These are phyloP conservation scores for Rhizopus sp. DNA, from an alignment of 371 early-diverging fungal genomes.

Conservation along the genomic window DNA sequence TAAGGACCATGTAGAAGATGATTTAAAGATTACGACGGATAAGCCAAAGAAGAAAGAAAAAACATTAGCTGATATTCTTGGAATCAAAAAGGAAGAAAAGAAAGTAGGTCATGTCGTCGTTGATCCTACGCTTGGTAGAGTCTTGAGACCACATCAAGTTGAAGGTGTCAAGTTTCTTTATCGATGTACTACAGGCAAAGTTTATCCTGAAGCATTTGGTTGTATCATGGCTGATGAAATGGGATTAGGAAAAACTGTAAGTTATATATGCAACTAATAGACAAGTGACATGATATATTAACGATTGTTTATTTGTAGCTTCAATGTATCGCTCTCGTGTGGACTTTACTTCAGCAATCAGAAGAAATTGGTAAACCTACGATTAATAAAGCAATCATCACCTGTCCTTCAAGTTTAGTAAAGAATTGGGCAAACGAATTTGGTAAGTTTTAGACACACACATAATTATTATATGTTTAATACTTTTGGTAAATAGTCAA, in stretches of 20 bases:
- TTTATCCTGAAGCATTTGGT: constrained; percentile 65
- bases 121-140: constrained; percentile 83
- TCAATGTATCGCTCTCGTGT: constrained; percentile 90
- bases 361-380: constrained; percentile 86
- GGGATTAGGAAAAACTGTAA: constrained; percentile 95
- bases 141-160: constrained; percentile 94
- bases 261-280: constrained; percentile 36
- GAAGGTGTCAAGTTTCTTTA: constrained; percentile 92
- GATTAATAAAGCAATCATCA: constrained; percentile 88
- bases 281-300: neutral
- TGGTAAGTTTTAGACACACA: constrained; percentile 26
- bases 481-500: constrained; percentile 54
- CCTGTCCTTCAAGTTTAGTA: constrained; percentile 83
- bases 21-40: constrained; percentile 34
- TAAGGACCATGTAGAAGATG: constrained; percentile 44
- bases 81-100: constrained; percentile 54
- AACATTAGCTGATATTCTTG: constrained; percentile 55
- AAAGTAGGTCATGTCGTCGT: constrained; percentile 64
- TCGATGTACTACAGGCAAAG: constrained; percentile 86
- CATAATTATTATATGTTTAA: neutral
- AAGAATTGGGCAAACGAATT: constrained; percentile 90
- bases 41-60: constrained; percentile 31
- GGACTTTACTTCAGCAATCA: constrained; percentile 94
- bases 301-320: constrained; percentile 37
- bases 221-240: constrained; percentile 99